Evolutionary conservation across 2,329 filamentous ascomycete genomes (phyloP), one percentile per base, ranked within the genome.

Genomic region (Cytospora paraplurivora): DNA sequence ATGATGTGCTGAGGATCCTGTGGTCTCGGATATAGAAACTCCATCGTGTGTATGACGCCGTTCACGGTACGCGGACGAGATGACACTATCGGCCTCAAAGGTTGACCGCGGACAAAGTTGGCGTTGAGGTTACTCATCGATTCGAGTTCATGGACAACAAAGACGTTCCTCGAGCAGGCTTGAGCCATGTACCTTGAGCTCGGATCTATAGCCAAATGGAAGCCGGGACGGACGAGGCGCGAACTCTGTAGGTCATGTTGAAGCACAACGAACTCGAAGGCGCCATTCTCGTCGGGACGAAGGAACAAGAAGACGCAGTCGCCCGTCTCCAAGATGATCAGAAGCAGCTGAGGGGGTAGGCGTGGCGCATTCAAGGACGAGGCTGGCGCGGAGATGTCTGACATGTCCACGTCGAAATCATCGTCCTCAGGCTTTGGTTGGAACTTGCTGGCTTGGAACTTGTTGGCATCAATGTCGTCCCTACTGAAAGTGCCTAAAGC

Each of bases 11-110:
- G 81, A 11, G 86, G 82, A 65, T 93, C 88, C 59, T 86, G 82
- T 0, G 83, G 76, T 11, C 82, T 81, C 8, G 93, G 91, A 64
- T 90, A 86, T 3, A 99, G 81, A 68, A 98, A 99, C 27, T 93
- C 90, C 81, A 97, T 88, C 69, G 92, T 90, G 69, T 94, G 82
- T 62, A 98, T 91, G n/a, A 88, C 81, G 1, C 91, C 93, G 8
- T 87, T 83, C 8, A 92, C 79, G 11, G 74, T 68, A 11, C 82
- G 79, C 19, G 79, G 71, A 19, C 76, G 71, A 47, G 69, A 73
- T 0, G 73, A 75, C 65, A 81, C 81, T 62, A 96, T 82, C 1
- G 89, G 90, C 11, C 80, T 74, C 63, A 91, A 74, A 67, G 76
- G 71, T n/a, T 77, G 74, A 37, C 72, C 71, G 44, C 71, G 68